Base-by-base conservation (phyloP, 2,329 filamentous ascomycete species). In the Leptoxyphium fumago region DNA sequence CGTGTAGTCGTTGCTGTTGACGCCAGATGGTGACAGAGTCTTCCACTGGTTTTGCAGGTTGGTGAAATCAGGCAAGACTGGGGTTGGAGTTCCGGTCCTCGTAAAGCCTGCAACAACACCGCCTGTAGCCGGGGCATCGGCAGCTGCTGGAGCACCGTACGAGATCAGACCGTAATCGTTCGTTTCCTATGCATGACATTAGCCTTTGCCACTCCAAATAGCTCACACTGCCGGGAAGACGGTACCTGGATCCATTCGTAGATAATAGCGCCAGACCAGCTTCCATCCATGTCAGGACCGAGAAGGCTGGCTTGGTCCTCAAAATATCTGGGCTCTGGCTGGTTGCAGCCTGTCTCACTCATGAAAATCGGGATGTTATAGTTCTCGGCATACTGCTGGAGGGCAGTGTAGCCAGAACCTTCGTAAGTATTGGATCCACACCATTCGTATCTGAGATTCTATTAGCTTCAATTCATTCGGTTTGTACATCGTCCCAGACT, bases 311-410 rank as follows among this genome's bases (percentile, higher is more conserved):
- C 70, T 62, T 91, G 84, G 58, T 94, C 82, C 18, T 70, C 69
- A 58, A 83, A 86, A 1, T 70, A 65, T 38, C 82, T 73, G 0
- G 80, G 78, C 1, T 66, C 64, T 1, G 71, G 69, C 5, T 67
- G 71, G 59, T 84, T 88, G 72, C 86, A 94, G 46, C 86, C 86
- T 2, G 84, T 91, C 64, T 94, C 86, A 29, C 84, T 88, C 65
- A 94, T 85, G 70, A 87, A 88, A 55, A 91, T 85, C 15, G 84
- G 86, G n/a, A 93, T 77, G 40, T 78, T 80, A 62, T 86, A 88
- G 54, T 75, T 64, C 32, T 73, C 72, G 5, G 82, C 78, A 50
- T 82, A 78, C 43, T 70, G 62, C 60, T 86, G 73, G 26, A 93
- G 75, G 49, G 70, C 69, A 40, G 68, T 58, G 64, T 94, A 94